Conservation (phyloP, 2,329 filamentous ascomycete genomes). For the Botrytis cinerea region DNA sequence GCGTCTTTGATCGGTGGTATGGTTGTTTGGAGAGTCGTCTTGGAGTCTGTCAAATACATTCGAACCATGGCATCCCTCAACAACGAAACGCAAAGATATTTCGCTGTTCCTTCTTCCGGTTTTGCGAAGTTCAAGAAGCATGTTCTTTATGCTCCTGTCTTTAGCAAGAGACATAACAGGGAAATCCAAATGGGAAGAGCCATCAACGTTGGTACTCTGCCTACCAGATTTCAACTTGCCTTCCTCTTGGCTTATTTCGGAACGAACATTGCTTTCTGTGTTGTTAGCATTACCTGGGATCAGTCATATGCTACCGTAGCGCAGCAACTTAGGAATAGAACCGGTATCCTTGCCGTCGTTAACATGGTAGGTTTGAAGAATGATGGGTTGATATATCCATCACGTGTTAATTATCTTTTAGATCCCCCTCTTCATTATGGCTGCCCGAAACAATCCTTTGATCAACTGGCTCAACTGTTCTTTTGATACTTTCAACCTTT, state of each 20-base stretch:
- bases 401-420: constrained; percentile 30
- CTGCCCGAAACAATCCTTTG: constrained; percentile 76
- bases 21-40: constrained; percentile 65
- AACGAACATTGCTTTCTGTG: constrained; percentile 76
- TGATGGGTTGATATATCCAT: neutral
- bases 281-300: constrained; percentile 63
- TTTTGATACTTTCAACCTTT: constrained; percentile 80
- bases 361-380: constrained; percentile 62
- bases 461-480: constrained; percentile 71
- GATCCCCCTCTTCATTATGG: constrained; percentile 71
- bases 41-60: constrained; percentile 65
- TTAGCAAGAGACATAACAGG: constrained; percentile 73
- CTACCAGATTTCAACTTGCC: constrained; percentile 74
- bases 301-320: constrained; percentile 49
- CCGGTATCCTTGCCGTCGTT: constrained; percentile 68
- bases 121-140: constrained; percentile 67
- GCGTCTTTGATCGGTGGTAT: constrained; percentile 63
- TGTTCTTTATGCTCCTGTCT: constrained; percentile 69
- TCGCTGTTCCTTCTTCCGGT: constrained; percentile 57
- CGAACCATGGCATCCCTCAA: constrained; percentile 74
- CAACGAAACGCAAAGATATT: constrained; percentile 80
- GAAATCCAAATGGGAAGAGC: constrained; percentile 69
- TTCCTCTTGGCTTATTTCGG: constrained; percentile 68
- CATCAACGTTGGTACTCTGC: constrained; percentile 73
- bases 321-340: constrained; percentile 63